Base-by-base conservation (phyloP, 139 green algal genomes). In the Chlamydomonas eustigma region DNA sequence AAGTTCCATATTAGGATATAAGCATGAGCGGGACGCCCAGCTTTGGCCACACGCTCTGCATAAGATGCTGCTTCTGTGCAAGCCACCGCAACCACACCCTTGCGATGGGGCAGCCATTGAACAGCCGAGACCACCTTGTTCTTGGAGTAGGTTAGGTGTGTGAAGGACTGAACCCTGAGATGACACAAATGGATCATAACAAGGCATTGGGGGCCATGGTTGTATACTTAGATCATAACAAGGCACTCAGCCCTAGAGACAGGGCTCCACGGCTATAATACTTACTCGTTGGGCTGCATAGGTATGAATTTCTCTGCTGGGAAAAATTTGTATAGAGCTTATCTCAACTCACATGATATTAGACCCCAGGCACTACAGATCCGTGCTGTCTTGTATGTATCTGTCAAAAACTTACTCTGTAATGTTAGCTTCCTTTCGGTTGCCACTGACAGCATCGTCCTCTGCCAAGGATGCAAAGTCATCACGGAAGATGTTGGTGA, bases 1-100 rank as follows among this genome's bases (percentile, higher is more conserved):
- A 94, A 93, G 80, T 90, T 93, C 92, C 92, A 97, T 6, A 97
- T 72, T 5, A 96, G 87, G 31, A 97, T 89, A 79, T 85, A 72
- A 2, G 78, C 78, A 4, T 81, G 77, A 2, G 70, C 71, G 3
- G 88, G 82, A 3, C 85, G 81, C 1, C 88, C 91, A 38, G 86
- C 74, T 37, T 71, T 66, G 24, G 86, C 78, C 30, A 96, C 80
- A 0, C 90, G 80, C 77, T 86, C 71, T 18, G 79, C 74, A 66
- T 91, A 87, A 0, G 76, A 82, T 38, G 75, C 39, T 0, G 76
- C 81, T 69, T 91, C 84, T 31, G 87, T 89, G 79, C 81, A 91
- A 0, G 92, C 84, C 35, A 92, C 87, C 2, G 88, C 91, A 37
- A 95, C 83, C 4, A 92, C 84, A 1, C 88, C 88, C 31, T 89